Base-by-base conservation (phyloP, 768 basidiomycete genomes). In the Boletus patriciae region DNA sequence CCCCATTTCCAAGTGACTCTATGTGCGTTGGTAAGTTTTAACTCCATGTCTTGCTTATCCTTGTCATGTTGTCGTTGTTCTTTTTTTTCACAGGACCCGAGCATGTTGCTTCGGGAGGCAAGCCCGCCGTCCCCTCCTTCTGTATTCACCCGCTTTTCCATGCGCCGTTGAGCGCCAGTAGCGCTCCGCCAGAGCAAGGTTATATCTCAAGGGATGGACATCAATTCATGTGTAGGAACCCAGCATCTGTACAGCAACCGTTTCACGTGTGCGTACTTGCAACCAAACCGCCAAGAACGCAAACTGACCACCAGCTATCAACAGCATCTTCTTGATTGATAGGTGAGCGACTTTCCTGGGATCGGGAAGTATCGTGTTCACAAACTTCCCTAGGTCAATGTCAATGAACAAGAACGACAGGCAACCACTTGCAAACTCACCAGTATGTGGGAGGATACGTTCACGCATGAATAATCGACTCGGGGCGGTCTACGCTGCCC, bases 191-290 rank as follows among this genome's bases (percentile, higher is more conserved):
- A 1, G 73, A 66, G 10, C 44, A 70, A 10, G 78, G 83, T 10
- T 79, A 86, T 63, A 64, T 82, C 21, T 84, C 84, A 19, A 68
- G 66, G 15, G 84, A 86, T 57, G 85, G 85, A 0, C 85, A 86
- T 60, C 60, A 74, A 10, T 87, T 82, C 59, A 48, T 59, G 1
- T 86, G 84, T 65, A 75, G 62, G 42, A 83, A 85, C 61, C 85
- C 85, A 4, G 72, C 67, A 8, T 63, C 76, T 12, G 56, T 74
- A 59, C 78, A 77, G 12, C 82, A 80, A 58, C 72, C 83, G 0
- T 85, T 81, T 65, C 84, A 86, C 61, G 80, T 87, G 82, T 85
- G 67, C 23, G 83, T 76, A 2, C 7, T 40, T 9, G 11, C 19
- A n/a, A 7, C 12, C 3, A 51, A 41, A 23, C 18, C n/a, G 11